These are phyloP conservation scores for Colletotrichum salicis DNA, from an alignment of 2,329 filamentous ascomycete genomes.

Conservation along the genomic window DNA sequence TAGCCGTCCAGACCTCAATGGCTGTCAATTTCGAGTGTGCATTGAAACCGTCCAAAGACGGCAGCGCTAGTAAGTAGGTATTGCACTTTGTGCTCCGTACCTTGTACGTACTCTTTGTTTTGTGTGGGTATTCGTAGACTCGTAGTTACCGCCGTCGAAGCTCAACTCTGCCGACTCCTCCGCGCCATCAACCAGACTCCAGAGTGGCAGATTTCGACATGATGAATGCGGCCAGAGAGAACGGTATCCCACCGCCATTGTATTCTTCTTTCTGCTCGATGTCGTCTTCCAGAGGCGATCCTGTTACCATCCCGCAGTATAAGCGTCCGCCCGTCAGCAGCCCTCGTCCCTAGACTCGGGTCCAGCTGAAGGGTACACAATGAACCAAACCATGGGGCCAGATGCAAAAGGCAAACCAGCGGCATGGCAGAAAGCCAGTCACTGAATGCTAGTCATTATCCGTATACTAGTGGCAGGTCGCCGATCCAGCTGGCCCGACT, in stretches of 20 bases:
- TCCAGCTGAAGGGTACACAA: not conserved
- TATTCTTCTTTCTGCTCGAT: not conserved
- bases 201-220: slow-evolving; percentile 2
- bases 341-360: not conserved
- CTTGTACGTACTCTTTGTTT: too few species aligned
- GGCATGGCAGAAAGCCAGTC: not conserved
- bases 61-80: not conserved
- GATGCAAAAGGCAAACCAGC: slow-evolving; percentile 1
- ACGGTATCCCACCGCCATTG: not conserved
- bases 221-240: slow-evolving; percentile 18
- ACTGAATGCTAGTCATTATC: not conserved
- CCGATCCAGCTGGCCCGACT: not conserved
- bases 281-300: not conserved
- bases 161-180: slow-evolving; percentile 5
- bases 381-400: not conserved
- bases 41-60: slow-evolving; percentile 26
- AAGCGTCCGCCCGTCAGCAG: slow-evolving; percentile 10
- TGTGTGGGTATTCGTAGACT: not conserved
- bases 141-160: slow-evolving; percentile 2
- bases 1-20: not conserved
- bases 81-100: too few species aligned
- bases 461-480: not conserved
- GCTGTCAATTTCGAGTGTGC: not conserved
- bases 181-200: slow-evolving; percentile 14
- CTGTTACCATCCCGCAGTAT: not conserved